These are phyloP conservation scores for Lophiotrema nucula DNA, from an alignment of 495 filamentous ascomycete species.

Conservation along the genomic window DNA sequence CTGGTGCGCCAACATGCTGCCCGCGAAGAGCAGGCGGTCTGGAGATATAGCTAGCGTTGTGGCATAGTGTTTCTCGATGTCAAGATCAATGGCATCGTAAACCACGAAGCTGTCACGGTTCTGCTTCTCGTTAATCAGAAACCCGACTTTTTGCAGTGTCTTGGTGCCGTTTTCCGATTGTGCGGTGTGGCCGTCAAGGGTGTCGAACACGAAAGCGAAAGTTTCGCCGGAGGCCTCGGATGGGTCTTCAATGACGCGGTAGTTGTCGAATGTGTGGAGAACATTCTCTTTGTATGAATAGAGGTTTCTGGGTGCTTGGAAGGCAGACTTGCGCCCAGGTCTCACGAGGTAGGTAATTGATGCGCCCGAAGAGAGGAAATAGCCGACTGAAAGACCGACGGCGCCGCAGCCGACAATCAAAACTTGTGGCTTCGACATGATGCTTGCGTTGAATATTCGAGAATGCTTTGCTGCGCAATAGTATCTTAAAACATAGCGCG, in stretches of 20 bases:
- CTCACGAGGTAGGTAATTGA: conserved; percentile 3
- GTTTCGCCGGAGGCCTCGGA: conserved; percentile 1
- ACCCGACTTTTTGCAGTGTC: neutral
- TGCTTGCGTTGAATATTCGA: neutral
- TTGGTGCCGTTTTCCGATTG: neutral
- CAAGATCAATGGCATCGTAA: conserved; percentile 5
- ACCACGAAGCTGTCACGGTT: neutral
- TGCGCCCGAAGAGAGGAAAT: neutral
- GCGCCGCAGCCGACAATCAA: conserved; percentile 5
- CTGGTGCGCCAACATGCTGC: conserved; percentile 3
- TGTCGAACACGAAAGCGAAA: conserved; percentile 5
- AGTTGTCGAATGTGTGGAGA: neutral
- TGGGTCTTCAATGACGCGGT: neutral
- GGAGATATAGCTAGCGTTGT: neutral
- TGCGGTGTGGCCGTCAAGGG: conserved; percentile 3
- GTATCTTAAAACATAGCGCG: no score
- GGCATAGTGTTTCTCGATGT: conserved; percentile 1
- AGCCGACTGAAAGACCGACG: neutral
- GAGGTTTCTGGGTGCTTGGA: neutral
- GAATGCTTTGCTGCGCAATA: no score
- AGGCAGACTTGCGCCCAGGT: conserved; percentile 4
- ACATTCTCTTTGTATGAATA: conserved; percentile 7
- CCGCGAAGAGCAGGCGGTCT: neutral
- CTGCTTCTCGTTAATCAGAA: neutral
- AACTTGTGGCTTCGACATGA: conserved; percentile 3